Percentiles rank a stretch among this genome's conserved stretches.
These are phyloP conservation scores for Neurospora sp. DNA, from an alignment of 495 filamentous ascomycete species.

Conservation along the genomic window DNA sequence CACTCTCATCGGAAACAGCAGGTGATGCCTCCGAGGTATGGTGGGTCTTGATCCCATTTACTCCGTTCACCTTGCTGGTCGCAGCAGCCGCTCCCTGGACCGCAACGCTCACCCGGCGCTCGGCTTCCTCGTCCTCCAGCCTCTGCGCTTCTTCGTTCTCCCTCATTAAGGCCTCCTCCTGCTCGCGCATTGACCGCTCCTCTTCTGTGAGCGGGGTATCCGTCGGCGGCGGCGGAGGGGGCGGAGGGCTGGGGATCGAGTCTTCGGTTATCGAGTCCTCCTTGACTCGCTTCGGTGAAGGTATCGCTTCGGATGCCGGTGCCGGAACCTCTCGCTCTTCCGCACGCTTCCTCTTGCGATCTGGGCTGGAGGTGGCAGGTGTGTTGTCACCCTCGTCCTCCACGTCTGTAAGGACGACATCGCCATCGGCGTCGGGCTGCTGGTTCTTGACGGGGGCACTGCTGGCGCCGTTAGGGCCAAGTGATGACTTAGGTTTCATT, in stretches of 20 bases:
- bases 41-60: neutral
- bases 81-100: neutral
- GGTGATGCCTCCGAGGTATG: neutral
- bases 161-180: slow-evolving; percentile 25
- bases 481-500: neutral
- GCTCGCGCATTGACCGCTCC: slow-evolving; percentile 31
- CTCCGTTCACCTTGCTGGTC: neutral
- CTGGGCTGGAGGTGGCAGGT: slow-evolving; percentile 11
- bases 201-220: slow-evolving; percentile 24
- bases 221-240: slow-evolving; percentile 31
- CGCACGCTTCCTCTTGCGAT: slow-evolving; percentile 56
- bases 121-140: slow-evolving; percentile 27
- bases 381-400: slow-evolving; percentile 41
- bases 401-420: slow-evolving; percentile 17
- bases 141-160: slow-evolving; percentile 34
- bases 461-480: slow-evolving; percentile 6
- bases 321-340: slow-evolving; percentile 23
- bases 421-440: slow-evolving; percentile 21
- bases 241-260: slow-evolving; percentile 29
- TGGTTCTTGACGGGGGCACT: slow-evolving; percentile 7
- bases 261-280: slow-evolving; percentile 21
- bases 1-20: neutral
- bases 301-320: slow-evolving; percentile 31
- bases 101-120: neutral
- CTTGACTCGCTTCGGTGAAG: slow-evolving; percentile 39